Percentiles rank a stretch among this genome's conserved stretches.
Evolutionary conservation across 176 grass and related monocot genomes (phyloP).

Genomic region (Guadua angustifolia): DNA sequence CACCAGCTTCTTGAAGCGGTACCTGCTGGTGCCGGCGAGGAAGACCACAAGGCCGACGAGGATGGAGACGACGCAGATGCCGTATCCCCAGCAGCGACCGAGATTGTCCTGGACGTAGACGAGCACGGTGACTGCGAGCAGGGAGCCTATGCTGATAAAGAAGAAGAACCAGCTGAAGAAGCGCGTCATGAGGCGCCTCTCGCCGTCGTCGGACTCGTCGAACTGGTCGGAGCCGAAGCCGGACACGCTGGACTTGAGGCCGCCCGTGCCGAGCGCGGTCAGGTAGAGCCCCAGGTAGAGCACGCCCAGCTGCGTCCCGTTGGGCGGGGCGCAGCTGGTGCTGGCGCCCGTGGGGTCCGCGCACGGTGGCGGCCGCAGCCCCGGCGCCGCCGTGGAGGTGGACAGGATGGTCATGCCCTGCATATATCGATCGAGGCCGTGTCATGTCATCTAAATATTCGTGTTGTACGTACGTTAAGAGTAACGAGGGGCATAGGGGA

Average conservation of each 20-base stretch:
- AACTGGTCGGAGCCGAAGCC: slow-evolving; percentile 89
- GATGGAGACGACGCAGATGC: slow-evolving; percentile 50
- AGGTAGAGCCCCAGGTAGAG: slow-evolving; percentile 82
- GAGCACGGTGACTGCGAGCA: slow-evolving; percentile 57
- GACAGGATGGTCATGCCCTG: slow-evolving; percentile 65
- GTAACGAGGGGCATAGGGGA: background rate
- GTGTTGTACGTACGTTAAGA: background rate
- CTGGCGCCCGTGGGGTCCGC: slow-evolving; percentile 6
- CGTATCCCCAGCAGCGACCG: slow-evolving; percentile 54
- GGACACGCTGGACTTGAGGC: slow-evolving; percentile 84
- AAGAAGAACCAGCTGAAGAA: slow-evolving; percentile 83
- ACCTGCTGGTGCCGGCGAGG: slow-evolving; percentile 45
- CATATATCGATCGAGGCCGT: background rate
- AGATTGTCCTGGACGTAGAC: slow-evolving; percentile 60
- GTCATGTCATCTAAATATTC: background rate
- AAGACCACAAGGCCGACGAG: slow-evolving; percentile 42
- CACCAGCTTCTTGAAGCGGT: slow-evolving; percentile 66
- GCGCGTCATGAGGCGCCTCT: slow-evolving; percentile 48
- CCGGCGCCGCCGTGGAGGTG: slow-evolving; percentile 57
- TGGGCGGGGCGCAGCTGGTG: slow-evolving; percentile 39
- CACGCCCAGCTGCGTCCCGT: slow-evolving; percentile 52
- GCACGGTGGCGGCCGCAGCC: slow-evolving; percentile 57
- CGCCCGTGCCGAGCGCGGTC: slow-evolving; percentile 78
- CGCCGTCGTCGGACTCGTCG: slow-evolving; percentile 58
- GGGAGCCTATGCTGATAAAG: slow-evolving; percentile 58